These are phyloP conservation scores for Parastagonospora nodorum DNA, from an alignment of 2,329 filamentous ascomycete genomes.

Conservation along the genomic window DNA sequence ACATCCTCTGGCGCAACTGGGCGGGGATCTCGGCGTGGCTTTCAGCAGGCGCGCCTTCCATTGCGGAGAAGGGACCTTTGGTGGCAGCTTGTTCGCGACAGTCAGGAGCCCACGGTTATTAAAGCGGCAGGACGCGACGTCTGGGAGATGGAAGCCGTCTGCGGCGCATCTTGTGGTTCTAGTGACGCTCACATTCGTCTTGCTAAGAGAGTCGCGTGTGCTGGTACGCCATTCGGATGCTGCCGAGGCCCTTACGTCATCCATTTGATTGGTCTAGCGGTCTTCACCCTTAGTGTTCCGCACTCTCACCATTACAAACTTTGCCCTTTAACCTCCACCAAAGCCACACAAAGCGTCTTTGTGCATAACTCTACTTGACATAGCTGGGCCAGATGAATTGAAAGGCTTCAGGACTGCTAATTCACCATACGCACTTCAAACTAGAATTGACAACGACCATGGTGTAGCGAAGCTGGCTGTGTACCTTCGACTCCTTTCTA, in stretches of 20 bases:
- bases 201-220: conserved; percentile 1
- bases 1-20: conserved; percentile 40
- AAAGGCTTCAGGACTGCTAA: no score
- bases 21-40: conserved; percentile 29
- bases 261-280: neutral
- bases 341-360: no score
- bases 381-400: no score
- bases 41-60: conserved; percentile 33
- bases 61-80: conserved; percentile 15
- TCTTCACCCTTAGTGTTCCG: neutral
- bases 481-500: no score
- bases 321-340: no score
- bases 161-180: conserved; percentile 14
- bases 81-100: conserved; percentile 1
- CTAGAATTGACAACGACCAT: no score
- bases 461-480: no score
- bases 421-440: no score
- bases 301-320: no score
- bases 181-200: conserved; percentile 8
- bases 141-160: conserved; percentile 1
- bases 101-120: conserved; percentile 5
- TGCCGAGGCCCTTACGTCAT: neutral
- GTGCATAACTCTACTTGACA: no score
- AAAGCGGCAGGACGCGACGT: conserved; percentile 5
- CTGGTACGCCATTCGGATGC: neutral